Evolutionary conservation across 306 rosid species (phyloP).

Genomic region (Casuarina equisetifolia): DNA sequence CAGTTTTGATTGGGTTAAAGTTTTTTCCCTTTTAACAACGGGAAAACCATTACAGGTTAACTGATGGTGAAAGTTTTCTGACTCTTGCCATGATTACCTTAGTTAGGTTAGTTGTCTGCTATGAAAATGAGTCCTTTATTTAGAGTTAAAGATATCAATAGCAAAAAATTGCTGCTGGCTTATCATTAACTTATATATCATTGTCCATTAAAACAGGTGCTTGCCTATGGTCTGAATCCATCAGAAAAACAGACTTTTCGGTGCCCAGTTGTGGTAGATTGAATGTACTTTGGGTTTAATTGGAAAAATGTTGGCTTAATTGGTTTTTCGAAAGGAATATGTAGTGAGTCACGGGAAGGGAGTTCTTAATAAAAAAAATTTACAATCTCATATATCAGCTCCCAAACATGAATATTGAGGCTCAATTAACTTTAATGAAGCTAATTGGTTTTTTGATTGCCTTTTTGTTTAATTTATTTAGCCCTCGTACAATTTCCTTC

Average conservation of each 20-base stretch:
- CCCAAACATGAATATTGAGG: no score
- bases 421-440: no score
- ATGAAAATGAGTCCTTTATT: neutral
- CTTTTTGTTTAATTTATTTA: no score
- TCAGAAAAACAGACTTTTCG: neutral
- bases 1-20: neutral
- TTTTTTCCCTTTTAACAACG: neutral
- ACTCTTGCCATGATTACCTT: neutral
- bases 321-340: neutral
- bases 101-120: neutral
- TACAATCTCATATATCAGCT: no score
- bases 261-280: neutral
- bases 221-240: no score
- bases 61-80: neutral
- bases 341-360: no score
- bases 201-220: no score
- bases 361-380: no score
- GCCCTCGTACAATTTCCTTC: no score
- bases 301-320: neutral
- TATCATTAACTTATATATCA: no score
- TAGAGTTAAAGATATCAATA: neutral
- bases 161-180: neutral
- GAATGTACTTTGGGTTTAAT: neutral
- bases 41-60: neutral
- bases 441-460: neutral